Percentiles rank a stretch among this genome's conserved stretches.
Conservation (phyloP, 495 filamentous ascomycete species). For the Rhypophila decipiens region DNA sequence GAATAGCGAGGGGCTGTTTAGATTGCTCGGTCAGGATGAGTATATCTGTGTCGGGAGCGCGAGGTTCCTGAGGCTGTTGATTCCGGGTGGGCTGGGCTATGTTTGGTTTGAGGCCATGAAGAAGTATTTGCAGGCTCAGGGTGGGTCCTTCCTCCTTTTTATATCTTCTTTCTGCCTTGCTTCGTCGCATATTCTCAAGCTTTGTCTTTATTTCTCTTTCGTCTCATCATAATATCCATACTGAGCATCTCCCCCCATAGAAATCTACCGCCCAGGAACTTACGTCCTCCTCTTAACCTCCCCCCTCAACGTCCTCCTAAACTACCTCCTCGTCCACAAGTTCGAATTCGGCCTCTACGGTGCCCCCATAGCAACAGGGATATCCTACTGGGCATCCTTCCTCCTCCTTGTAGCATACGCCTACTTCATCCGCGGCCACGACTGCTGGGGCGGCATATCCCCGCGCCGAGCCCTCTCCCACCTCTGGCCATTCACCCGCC, state of each 20-base stretch:
- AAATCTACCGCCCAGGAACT: slow-evolving; percentile 81
- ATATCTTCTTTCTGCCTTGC: not conserved
- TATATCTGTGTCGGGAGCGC: slow-evolving; percentile 70
- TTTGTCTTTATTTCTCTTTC: not conserved
- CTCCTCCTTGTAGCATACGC: slow-evolving; percentile 69
- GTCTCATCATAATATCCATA: not conserved
- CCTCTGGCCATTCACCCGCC: slow-evolving; percentile 64
- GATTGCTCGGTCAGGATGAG: slow-evolving; percentile 69
- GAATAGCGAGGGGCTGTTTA: slow-evolving; percentile 71
- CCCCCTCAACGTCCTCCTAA: slow-evolving; percentile 68
- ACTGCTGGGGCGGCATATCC: slow-evolving; percentile 81
- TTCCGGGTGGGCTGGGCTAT: slow-evolving; percentile 83
- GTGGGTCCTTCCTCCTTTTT: slow-evolving; percentile 28
- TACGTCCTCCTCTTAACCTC: slow-evolving; percentile 82
- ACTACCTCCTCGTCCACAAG: slow-evolving; percentile 73
- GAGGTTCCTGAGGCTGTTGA: slow-evolving; percentile 67
- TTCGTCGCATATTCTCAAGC: not conserved
- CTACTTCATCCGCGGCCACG: slow-evolving; percentile 62
- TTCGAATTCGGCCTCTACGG: slow-evolving; percentile 67
- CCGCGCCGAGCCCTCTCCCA: slow-evolving; percentile 54
- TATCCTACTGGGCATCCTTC: slow-evolving; percentile 86
- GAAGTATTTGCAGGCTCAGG: slow-evolving; percentile 89
- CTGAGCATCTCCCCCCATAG: slow-evolving; percentile 28
- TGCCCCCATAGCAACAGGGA: slow-evolving; percentile 75
- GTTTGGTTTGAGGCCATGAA: slow-evolving; percentile 90